Evolutionary conservation across 139 green algal species (phyloP).

Genomic region (Coccomyxa sp.): DNA sequence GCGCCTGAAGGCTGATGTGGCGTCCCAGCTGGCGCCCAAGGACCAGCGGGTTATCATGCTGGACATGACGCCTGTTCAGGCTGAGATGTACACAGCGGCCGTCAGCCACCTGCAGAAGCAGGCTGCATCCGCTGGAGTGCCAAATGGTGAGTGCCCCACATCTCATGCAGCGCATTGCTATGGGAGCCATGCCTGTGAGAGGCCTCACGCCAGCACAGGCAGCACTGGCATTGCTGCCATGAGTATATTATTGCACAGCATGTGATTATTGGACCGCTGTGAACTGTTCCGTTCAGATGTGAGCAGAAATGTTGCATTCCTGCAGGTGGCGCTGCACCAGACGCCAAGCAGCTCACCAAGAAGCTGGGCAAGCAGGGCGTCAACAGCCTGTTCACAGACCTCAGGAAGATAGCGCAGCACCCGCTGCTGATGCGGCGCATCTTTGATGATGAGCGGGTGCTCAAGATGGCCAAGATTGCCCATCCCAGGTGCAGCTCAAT

Average conservation of each 20-base stretch:
- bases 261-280: background rate
- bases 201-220: background rate
- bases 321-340: background rate
- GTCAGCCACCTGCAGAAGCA: slow-evolving; percentile 41
- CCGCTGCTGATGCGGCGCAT: slow-evolving; percentile 79
- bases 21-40: slow-evolving; percentile 77
- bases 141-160: background rate
- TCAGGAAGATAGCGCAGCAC: slow-evolving; percentile 94
- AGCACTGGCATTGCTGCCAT: background rate
- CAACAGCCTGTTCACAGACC: slow-evolving; percentile 87
- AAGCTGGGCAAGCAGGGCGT: slow-evolving; percentile 57
- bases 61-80: slow-evolving; percentile 56
- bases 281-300: background rate
- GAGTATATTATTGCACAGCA: background rate
- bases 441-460: slow-evolving; percentile 62
- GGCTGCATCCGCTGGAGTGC: slow-evolving; percentile 1
- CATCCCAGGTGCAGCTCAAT: slow-evolving; percentile 28
- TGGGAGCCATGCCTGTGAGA: background rate
- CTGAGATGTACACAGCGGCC: slow-evolving; percentile 44
- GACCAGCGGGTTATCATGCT: slow-evolving; percentile 54
- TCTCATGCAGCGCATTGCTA: background rate
- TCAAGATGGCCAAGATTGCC: slow-evolving; percentile 55
- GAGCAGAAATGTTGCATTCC: too few relatives aligned
- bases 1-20: slow-evolving; percentile 86
- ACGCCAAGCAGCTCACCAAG: slow-evolving; percentile 20